Evolutionary conservation across 768 basidiomycete genomes (phyloP).

Genomic region (Hypholoma sublateritium): DNA sequence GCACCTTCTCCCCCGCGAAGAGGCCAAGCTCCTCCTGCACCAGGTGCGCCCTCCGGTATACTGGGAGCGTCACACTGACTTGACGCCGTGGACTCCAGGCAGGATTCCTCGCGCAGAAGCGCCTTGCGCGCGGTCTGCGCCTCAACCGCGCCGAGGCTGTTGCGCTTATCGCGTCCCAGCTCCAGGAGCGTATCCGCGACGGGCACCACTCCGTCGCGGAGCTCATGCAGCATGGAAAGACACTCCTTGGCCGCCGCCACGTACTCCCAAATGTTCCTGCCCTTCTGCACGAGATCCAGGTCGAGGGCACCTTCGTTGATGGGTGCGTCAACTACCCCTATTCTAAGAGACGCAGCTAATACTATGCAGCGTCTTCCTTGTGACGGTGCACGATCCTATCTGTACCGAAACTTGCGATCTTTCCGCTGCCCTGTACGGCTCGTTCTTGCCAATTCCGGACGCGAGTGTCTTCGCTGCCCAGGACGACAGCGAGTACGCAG

Average conservation of each 20-base stretch:
- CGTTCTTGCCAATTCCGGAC: slow-evolving; percentile 83
- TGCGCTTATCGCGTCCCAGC: slow-evolving; percentile 87
- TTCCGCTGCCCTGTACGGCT: slow-evolving; percentile 86
- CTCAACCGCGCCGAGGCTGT: slow-evolving; percentile 88
- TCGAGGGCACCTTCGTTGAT: slow-evolving; percentile 89
- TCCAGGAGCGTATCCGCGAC: slow-evolving; percentile 95
- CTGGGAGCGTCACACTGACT: background rate
- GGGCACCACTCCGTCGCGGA: slow-evolving; percentile 82
- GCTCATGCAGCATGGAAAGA: slow-evolving; percentile 93
- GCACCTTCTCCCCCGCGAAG: slow-evolving; percentile 74
- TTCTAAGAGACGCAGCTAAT: background rate
- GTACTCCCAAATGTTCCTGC: slow-evolving; percentile 80
- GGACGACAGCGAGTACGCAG: slow-evolving; percentile 47
- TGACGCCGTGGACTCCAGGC: slow-evolving; percentile 40
- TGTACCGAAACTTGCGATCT: slow-evolving; percentile 81
- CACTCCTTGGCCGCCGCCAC: slow-evolving; percentile 82
- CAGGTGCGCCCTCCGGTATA: slow-evolving; percentile 38
- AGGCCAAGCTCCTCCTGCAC: slow-evolving; percentile 73
- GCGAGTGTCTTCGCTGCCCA: slow-evolving; percentile 61
- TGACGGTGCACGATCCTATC: slow-evolving; percentile 95
- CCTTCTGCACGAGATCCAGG: slow-evolving; percentile 84
- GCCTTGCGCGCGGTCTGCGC: slow-evolving; percentile 88
- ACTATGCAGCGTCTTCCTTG: slow-evolving; percentile 77
- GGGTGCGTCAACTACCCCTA: slow-evolving; percentile 49
- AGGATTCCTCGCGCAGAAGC: slow-evolving; percentile 89